Evolutionary conservation across 768 basidiomycete genomes (phyloP), one percentile per base, ranked within the genome.

Genomic region (Lactifluus hygrophoroides): DNA sequence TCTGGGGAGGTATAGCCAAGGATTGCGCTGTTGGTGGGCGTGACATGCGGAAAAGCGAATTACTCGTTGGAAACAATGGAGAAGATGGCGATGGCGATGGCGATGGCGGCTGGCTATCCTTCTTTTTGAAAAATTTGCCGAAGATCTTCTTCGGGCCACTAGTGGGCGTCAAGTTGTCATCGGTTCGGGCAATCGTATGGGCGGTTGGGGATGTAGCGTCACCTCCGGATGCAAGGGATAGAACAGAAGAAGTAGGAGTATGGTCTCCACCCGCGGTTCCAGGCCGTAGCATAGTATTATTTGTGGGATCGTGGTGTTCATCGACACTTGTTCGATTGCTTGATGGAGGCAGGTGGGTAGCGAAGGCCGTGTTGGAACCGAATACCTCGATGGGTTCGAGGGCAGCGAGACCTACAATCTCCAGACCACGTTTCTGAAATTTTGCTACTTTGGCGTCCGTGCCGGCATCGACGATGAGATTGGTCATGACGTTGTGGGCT

Each of bases 401-500:
- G n/a, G 85, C 65, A 4, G 83, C 89, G 5, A 94, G 76, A 35
- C 84, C 86, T 16, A 91, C 79, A 27, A 94, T 72, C 67, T 94
- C 91, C 32, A 91, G 72, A 2, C 88, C 86, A 4, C 85, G 78
- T 63, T 79, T 83, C 54, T 76, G 74, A 66, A 90, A 90, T 56
- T 80, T 84, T 6, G 89, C 88, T 30, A 91, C 83, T 71, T 87
- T 88, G 27, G 86, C 85, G 34, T 64, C 64, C 14, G 64, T 64
- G 2, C 91, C 91, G 0, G 91, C 91, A 67, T 94, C 91, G 28
- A 90, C 80, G 55, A 94, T 85, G 35, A 83, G 81, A 65, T 92
- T 94, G 13, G 89, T 84, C 77, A 92, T 78, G 50, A 94, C 87
- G 61, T 90, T 87, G 69, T 94, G 91, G 0, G 90, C 90, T 58